Conservation (phyloP, 2,329 filamentous ascomycete species). For the Sporothrix globosa region DNA sequence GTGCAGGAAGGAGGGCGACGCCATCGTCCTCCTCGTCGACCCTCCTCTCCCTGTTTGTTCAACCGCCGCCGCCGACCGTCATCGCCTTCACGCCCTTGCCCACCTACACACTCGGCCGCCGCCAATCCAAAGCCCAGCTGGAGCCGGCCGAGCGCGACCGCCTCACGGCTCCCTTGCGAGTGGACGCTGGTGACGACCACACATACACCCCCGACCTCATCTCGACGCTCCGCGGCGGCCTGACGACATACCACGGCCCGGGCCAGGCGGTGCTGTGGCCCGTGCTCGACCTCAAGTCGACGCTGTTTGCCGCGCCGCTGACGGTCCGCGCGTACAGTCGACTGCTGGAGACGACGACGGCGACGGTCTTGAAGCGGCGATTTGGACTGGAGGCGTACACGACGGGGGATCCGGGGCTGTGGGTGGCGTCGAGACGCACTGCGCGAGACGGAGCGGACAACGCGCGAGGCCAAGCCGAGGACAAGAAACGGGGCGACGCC, state of each 20-base stretch:
- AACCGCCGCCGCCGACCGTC: slow-evolving; percentile 66
- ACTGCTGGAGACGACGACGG: slow-evolving; percentile 75
- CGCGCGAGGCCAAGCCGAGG: too few species aligned
- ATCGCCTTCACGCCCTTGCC: slow-evolving; percentile 81
- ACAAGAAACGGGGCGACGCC: too few species aligned
- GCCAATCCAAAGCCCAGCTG: slow-evolving; percentile 61
- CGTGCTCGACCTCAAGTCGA: slow-evolving; percentile 73
- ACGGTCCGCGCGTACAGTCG: slow-evolving; percentile 77
- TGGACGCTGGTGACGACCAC: slow-evolving; percentile 37
- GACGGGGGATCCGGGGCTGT: slow-evolving; percentile 82
- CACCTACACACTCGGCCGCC: slow-evolving; percentile 87
- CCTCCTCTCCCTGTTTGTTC: slow-evolving; percentile 32
- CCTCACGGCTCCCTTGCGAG: slow-evolving; percentile 49
- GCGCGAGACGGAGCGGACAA: background rate
- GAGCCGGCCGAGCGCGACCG: slow-evolving; percentile 50
- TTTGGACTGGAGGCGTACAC: slow-evolving; percentile 66
- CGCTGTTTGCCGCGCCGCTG: slow-evolving; percentile 47
- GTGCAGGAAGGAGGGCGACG: background rate
- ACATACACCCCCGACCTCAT: slow-evolving; percentile 61
- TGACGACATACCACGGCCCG: slow-evolving; percentile 93
- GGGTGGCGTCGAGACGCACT: slow-evolving; percentile 54
- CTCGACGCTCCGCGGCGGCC: slow-evolving; percentile 78
- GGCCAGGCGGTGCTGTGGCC: slow-evolving; percentile 94
- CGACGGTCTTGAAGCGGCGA: slow-evolving; percentile 59
- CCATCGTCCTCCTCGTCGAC: background rate